Evolutionary conservation across 2,329 filamentous ascomycete genomes (phyloP).

Genomic region (Setomelanomma holmii): DNA sequence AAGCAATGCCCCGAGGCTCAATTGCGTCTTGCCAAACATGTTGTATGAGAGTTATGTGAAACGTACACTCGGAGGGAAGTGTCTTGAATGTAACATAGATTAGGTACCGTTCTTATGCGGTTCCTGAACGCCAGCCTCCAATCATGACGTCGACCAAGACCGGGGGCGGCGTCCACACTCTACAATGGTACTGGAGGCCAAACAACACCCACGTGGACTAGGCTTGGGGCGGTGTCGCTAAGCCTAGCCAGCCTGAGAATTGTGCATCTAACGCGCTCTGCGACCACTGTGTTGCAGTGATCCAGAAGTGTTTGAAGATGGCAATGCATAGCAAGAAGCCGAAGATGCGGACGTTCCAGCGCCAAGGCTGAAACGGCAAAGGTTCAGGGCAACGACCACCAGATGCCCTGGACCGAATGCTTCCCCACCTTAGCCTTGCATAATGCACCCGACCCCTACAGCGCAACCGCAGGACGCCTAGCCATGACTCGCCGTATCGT

Average conservation of each 20-base stretch:
- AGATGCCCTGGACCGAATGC: no score
- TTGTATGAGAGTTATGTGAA: background rate
- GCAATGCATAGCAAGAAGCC: background rate
- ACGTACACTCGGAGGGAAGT: background rate
- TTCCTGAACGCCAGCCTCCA: background rate
- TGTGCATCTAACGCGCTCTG: no score
- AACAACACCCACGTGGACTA: no score
- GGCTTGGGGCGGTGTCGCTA: no score
- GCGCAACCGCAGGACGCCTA: no score
- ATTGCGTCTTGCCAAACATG: constrained; percentile 22
- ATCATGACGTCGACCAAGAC: background rate
- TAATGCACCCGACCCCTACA: no score
- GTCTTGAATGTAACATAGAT: background rate
- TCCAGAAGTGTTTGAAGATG: background rate
- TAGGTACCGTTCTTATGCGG: background rate
- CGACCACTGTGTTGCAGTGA: no score
- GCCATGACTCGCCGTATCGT: background rate
- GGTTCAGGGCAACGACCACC: no score
- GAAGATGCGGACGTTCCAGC: background rate
- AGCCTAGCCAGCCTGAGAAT: no score
- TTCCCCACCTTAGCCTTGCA: no score
- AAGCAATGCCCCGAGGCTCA: constrained; percentile 20
- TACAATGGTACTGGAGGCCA: no score
- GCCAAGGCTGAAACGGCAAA: background rate
- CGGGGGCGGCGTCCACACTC: no score